A percentile compares a stretch with the other conserved stretches of the same genome.
phyloP scores from a whole-genome alignment of 805 yeast species.

The Candida ipomoeae region DNA sequence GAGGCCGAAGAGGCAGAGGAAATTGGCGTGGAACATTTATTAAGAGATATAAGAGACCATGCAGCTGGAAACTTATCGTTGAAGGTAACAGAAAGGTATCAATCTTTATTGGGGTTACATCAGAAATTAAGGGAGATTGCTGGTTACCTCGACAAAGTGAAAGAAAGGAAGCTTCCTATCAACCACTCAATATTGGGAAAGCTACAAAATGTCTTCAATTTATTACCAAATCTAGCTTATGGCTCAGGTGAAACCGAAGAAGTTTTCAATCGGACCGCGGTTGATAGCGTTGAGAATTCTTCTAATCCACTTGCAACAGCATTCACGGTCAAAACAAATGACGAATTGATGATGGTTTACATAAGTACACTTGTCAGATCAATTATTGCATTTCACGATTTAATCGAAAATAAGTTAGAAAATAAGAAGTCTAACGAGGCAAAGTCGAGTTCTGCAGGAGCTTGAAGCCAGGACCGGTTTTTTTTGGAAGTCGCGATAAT shows the following conservation, averaged over 20 bases:
- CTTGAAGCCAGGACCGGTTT: not conserved
- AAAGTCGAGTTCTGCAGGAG: conserved; percentile 5
- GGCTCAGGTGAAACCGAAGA: conserved; percentile 16
- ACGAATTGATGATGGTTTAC: conserved; percentile 91
- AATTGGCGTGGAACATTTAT: conserved; percentile 94
- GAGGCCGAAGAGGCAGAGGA: conserved; percentile 99
- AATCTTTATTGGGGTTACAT: conserved; percentile 81
- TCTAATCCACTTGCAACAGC: conserved; percentile 65
- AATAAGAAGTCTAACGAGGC: conserved; percentile 46
- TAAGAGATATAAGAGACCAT: conserved; percentile 92
- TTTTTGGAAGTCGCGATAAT: conserved; percentile 1
- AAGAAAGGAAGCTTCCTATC: conserved; percentile 68
- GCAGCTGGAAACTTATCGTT: conserved; percentile 92
- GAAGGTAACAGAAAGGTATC: conserved; percentile 82
- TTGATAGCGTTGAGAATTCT: conserved; percentile 18
- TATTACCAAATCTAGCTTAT: conserved; percentile 70
- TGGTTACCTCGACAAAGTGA: conserved; percentile 69
- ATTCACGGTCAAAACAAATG: conserved; percentile 89
- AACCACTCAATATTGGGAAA: conserved; percentile 89
- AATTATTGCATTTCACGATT: conserved; percentile 92
- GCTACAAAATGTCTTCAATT: conserved; percentile 89
- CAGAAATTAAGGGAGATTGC: conserved; percentile 76
- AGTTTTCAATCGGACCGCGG: conserved; percentile 2
- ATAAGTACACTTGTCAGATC: conserved; percentile 87
- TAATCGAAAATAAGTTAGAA: conserved; percentile 92